phyloP scores from a whole-genome alignment of 345 rosid species.

The Excoecaria agallocha region DNA sequence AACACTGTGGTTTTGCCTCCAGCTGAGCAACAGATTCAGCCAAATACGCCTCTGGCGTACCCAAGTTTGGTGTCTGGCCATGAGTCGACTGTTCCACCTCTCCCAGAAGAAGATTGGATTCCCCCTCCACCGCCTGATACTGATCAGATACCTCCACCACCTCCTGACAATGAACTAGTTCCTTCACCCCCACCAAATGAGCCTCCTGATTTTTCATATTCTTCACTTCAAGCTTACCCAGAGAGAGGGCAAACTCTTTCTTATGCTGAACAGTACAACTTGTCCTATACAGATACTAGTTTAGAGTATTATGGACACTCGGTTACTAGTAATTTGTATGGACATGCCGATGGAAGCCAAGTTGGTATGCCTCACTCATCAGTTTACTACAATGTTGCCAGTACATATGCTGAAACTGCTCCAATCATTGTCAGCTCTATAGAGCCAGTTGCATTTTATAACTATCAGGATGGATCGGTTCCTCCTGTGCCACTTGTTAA shows the following conservation, averaged over 20 bases:
- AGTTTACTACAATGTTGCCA: constrained; percentile 59
- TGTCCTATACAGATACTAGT: constrained; percentile 48
- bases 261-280: constrained; percentile 50
- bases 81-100: constrained; percentile 48
- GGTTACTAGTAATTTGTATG: constrained; percentile 50
- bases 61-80: constrained; percentile 25
- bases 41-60: constrained; percentile 38
- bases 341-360: constrained; percentile 65
- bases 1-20: constrained; percentile 27
- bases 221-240: constrained; percentile 41
- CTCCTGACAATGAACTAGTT: constrained; percentile 55
- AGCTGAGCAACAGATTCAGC: constrained; percentile 28
- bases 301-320: constrained; percentile 54
- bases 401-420: constrained; percentile 50
- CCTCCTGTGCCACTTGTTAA: constrained; percentile 44
- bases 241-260: constrained; percentile 47
- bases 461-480: constrained; percentile 45
- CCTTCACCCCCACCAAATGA: constrained; percentile 63
- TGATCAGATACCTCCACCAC: constrained; percentile 81
- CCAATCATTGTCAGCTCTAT: constrained; percentile 45
- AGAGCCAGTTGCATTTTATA: constrained; percentile 53
- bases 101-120: constrained; percentile 83
- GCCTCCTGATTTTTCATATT: constrained; percentile 53
- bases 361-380: constrained; percentile 50
- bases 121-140: constrained; percentile 90